Evolutionary conservation across 345 rosid genomes (phyloP).

Genomic region (Limnanthes douglasii): DNA sequence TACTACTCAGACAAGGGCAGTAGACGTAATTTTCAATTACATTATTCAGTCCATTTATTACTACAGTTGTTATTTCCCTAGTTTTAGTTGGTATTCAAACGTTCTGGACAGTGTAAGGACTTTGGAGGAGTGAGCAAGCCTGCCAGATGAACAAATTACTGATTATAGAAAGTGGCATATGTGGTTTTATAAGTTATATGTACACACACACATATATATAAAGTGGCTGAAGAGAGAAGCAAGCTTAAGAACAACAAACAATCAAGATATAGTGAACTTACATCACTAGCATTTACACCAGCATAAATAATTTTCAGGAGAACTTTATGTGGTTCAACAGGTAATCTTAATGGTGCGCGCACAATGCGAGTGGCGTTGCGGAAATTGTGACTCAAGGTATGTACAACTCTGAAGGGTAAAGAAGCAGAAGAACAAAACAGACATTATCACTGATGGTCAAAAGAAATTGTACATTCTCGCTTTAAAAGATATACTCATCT

Average conservation of each 20-base stretch:
- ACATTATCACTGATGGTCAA: too few species aligned
- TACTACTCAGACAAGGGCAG: not conserved
- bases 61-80: not conserved
- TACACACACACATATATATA: too few species aligned
- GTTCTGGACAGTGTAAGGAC: not conserved
- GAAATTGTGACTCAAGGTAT: conserved; percentile 72
- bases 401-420: conserved; percentile 58
- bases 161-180: too few species aligned
- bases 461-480: too few species aligned
- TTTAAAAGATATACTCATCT: too few species aligned
- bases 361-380: conserved; percentile 66
- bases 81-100: too few species aligned
- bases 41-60: not conserved
- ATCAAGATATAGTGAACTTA: conserved; percentile 31
- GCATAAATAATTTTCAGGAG: conserved; percentile 78
- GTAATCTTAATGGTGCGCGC: conserved; percentile 31
- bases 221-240: not conserved
- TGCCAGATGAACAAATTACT: conserved; percentile 1
- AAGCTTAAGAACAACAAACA: too few species aligned
- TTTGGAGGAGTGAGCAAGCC: not conserved
- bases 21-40: too few species aligned
- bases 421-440: conserved; percentile 1
- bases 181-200: too few species aligned
- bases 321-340: conserved; percentile 59
- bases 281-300: conserved; percentile 99